A percentile compares a stretch with the other conserved stretches of the same genome.
These are phyloP conservation scores for Lizanozyma gosingica DNA, from an alignment of 1,139 yeast species.

Conservation along the genomic window DNA sequence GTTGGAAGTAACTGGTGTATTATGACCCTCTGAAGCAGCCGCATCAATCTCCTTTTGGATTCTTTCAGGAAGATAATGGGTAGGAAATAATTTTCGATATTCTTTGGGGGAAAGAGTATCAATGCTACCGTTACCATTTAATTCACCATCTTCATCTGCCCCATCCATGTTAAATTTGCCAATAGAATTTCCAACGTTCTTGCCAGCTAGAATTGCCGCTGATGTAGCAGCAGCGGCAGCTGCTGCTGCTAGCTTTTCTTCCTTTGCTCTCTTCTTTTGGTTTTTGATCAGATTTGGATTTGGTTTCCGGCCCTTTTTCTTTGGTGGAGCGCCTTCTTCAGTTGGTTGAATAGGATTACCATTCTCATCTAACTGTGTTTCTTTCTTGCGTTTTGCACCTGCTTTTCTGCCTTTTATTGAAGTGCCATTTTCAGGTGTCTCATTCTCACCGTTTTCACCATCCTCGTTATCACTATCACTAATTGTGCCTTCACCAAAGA, in stretches of 20 bases:
- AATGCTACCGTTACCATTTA: slow-evolving; percentile 2
- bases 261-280: neutral
- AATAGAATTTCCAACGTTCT: neutral
- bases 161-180: neutral
- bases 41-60: slow-evolving; percentile 16
- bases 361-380: slow-evolving; percentile 8
- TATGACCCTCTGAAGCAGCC: slow-evolving; percentile 10
- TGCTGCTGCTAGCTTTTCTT: neutral
- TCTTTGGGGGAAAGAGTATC: neutral
- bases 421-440: slow-evolving; percentile 3
- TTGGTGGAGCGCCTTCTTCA: slow-evolving; percentile 1
- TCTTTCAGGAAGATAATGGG: slow-evolving; percentile 29
- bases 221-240: slow-evolving; percentile 3
- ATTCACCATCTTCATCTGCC: slow-evolving; percentile 1
- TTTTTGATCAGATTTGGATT: slow-evolving; percentile 1
- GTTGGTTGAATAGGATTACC: slow-evolving; percentile 1
- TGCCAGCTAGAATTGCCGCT: neutral
- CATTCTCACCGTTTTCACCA: slow-evolving; percentile 1
- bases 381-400: neutral
- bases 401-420: slow-evolving; percentile 2
- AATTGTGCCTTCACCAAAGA: slow-evolving; percentile 9
- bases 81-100: slow-evolving; percentile 19
- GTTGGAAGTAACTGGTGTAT: slow-evolving; percentile 8
- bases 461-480: neutral
- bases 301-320: slow-evolving; percentile 4